Percentiles rank a stretch among this genome's conserved stretches.
These are phyloP conservation scores for Whalleya microplaca DNA, from an alignment of 2,329 filamentous ascomycete species.

Conservation along the genomic window DNA sequence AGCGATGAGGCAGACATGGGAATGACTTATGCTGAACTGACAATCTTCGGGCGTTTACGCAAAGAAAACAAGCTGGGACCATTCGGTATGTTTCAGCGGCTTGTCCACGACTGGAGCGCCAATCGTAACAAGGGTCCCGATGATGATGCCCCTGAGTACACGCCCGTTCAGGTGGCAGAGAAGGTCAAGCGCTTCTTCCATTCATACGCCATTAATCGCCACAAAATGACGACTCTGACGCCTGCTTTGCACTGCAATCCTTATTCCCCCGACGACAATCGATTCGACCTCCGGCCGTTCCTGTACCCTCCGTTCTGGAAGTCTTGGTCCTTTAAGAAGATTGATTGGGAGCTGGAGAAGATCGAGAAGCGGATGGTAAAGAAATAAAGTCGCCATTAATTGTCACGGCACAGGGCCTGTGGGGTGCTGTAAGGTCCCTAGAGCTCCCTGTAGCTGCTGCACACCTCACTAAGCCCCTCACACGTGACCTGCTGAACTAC, in stretches of 20 bases:
- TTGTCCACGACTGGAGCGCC: constrained; percentile 50
- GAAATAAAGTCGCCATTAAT: too few relatives aligned
- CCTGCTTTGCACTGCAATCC: constrained; percentile 55
- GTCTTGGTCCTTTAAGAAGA: constrained; percentile 44
- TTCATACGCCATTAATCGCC: constrained; percentile 58
- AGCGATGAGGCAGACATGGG: constrained; percentile 55
- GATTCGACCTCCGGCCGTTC: constrained; percentile 45
- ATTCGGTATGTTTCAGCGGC: constrained; percentile 50
- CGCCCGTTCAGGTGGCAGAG: constrained; percentile 48
- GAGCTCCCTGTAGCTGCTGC: too few relatives aligned
- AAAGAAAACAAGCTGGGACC: constrained; percentile 53
- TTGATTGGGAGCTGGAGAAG: constrained; percentile 42
- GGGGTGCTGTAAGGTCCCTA: too few relatives aligned
- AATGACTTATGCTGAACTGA: constrained; percentile 55
- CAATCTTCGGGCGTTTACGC: constrained; percentile 45
- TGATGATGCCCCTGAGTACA: constrained; percentile 37
- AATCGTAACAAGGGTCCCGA: constrained; percentile 33
- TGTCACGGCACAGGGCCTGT: too few relatives aligned
- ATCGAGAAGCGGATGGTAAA: too few relatives aligned
- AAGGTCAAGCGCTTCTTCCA: constrained; percentile 47
- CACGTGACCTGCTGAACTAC: too few relatives aligned
- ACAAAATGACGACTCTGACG: constrained; percentile 68
- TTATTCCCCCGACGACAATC: constrained; percentile 48
- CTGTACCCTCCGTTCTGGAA: constrained; percentile 42
- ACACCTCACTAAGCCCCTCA: too few relatives aligned